These are phyloP conservation scores for Saturnispora galanensis DNA, from an alignment of 805 yeast genomes.

Conservation along the genomic window DNA sequence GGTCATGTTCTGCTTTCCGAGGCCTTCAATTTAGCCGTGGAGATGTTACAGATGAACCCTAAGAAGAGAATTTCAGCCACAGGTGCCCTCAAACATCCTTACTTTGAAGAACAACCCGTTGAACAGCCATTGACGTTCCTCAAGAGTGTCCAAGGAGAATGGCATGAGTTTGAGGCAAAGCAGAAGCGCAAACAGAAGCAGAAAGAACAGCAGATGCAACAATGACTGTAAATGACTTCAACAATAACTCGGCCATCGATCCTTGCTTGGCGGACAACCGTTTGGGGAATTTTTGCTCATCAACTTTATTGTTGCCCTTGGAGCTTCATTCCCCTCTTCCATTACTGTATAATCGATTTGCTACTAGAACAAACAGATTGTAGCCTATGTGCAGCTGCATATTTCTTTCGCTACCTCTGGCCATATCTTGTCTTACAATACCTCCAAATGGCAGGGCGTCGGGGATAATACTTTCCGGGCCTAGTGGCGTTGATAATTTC, in stretches of 20 bases:
- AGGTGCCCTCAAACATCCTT: constrained; percentile 59
- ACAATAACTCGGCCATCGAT: constrained; percentile 19
- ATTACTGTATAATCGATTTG: too few species aligned
- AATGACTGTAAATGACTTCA: constrained; percentile 67
- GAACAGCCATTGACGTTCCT: constrained; percentile 51
- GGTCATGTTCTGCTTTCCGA: constrained; percentile 34
- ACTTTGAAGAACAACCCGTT: constrained; percentile 60
- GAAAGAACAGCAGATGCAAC: constrained; percentile 15
- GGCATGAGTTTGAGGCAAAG: constrained; percentile 97
- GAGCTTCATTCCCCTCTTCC: background rate
- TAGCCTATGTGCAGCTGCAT: too few species aligned
- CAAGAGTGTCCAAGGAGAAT: constrained; percentile 62
- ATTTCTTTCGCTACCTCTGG: too few species aligned
- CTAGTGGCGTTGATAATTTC: background rate
- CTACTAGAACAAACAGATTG: too few species aligned
- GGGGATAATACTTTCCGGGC: background rate
- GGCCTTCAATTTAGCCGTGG: constrained; percentile 55
- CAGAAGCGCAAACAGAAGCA: constrained; percentile 42
- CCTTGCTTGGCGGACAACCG: background rate
- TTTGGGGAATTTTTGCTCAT: too few species aligned
- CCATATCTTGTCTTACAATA: too few species aligned
- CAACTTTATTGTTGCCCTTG: background rate
- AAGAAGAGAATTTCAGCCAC: constrained; percentile 52
- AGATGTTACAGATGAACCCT: constrained; percentile 64
- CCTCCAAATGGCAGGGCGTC: background rate